These are phyloP conservation scores for Ganoderma leucocontextum DNA, from an alignment of 1,284 basidiomycete species.

Conservation along the genomic window DNA sequence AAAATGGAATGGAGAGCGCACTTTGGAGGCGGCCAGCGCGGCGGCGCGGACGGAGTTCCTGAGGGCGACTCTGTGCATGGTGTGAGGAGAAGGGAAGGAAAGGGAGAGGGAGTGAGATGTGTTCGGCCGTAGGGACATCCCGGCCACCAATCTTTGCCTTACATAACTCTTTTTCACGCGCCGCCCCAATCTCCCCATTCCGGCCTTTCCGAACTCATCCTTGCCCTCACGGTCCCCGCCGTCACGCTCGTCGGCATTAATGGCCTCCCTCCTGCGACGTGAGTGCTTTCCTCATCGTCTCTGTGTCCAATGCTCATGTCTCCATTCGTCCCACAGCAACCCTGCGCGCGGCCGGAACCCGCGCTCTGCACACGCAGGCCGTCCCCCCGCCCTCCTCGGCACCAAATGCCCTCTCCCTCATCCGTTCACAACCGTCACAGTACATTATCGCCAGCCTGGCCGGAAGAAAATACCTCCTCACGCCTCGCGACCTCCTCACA, in stretches of 20 bases:
- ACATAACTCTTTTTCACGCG: constrained; percentile 42
- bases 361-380: constrained; percentile 43
- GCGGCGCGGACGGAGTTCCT: constrained; percentile 83
- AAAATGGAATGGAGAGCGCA: constrained; percentile 42
- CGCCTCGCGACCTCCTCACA: constrained; percentile 91
- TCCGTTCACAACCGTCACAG: constrained; percentile 83
- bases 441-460: constrained; percentile 93
- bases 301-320: constrained; percentile 11
- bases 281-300: constrained; percentile 24
- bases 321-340: constrained; percentile 26
- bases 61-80: constrained; percentile 91
- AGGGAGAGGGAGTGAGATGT: constrained; percentile 47
- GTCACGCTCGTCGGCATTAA: constrained; percentile 34
- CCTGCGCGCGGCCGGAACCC: constrained; percentile 37
- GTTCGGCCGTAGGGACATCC: constrained; percentile 39
- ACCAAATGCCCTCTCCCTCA: constrained; percentile 66
- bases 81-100: constrained; percentile 48
- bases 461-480: constrained; percentile 87
- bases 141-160: constrained; percentile 41
- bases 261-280: constrained; percentile 44
- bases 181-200: constrained; percentile 40
- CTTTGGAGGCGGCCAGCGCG: constrained; percentile 74
- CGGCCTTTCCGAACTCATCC: constrained; percentile 33
- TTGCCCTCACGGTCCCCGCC: constrained; percentile 27
- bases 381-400: constrained; percentile 40